Conservation (phyloP, 768 basidiomycete species). For the Leccinum longicurvipes region DNA sequence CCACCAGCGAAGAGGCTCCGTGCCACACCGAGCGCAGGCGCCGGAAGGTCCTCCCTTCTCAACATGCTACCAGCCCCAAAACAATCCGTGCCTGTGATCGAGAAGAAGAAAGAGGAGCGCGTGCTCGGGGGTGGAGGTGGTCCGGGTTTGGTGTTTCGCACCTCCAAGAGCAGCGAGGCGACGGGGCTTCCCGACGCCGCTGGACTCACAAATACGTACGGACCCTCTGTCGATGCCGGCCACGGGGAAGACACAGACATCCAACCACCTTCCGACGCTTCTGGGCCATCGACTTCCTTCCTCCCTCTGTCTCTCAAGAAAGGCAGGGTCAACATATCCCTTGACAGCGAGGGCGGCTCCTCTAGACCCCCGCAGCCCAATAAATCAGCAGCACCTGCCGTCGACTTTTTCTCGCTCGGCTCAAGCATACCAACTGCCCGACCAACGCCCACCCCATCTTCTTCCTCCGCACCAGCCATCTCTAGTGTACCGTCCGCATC, state of each 20-base stretch:
- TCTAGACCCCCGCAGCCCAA: constrained; percentile 5
- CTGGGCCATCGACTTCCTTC: constrained; percentile 42
- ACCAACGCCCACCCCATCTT: not conserved
- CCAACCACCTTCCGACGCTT: not conserved
- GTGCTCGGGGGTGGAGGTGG: constrained; percentile 64
- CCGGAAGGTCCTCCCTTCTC: constrained; percentile 61
- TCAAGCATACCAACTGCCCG: constrained; percentile 6
- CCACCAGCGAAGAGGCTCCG: constrained; percentile 61
- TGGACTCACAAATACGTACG: constrained; percentile 25
- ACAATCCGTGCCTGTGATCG: constrained; percentile 40
- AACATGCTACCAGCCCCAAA: constrained; percentile 78
- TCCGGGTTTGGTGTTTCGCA: constrained; percentile 59
- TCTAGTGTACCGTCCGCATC: constrained; percentile 58
- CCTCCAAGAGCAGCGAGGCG: constrained; percentile 21
- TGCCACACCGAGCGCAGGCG: constrained; percentile 41
- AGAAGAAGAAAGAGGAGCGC: constrained; percentile 40
- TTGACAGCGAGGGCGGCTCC: constrained; percentile 36
- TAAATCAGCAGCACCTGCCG: constrained; percentile 33
- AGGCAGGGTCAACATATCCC: constrained; percentile 56
- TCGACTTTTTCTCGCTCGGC: constrained; percentile 73
- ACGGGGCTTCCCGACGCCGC: constrained; percentile 8
- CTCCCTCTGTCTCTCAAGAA: constrained; percentile 57
- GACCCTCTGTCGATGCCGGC: constrained; percentile 6
- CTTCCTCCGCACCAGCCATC: constrained; percentile 5
- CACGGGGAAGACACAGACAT: constrained; percentile 6